A percentile compares a stretch with the other conserved stretches of the same genome.
phyloP scores from a whole-genome alignment of 2,329 filamentous ascomycete species.

The Fusarium sp. region DNA sequence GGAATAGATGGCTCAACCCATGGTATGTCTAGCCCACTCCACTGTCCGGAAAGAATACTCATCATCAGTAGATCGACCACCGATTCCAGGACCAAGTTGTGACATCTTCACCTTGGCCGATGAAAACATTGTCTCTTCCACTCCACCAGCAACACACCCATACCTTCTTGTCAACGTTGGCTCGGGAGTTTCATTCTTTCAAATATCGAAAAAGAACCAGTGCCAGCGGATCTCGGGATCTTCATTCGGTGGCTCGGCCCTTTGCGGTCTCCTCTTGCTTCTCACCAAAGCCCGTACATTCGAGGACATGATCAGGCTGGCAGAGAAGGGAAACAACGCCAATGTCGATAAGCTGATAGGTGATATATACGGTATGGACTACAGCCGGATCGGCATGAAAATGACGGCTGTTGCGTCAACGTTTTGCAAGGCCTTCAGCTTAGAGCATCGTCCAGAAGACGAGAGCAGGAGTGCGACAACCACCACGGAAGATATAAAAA shows the following conservation, averaged over 20 bases:
- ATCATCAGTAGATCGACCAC: slow-evolving; percentile 4
- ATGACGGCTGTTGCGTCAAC: slow-evolving; percentile 94
- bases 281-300: slow-evolving; percentile 92
- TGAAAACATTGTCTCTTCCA: slow-evolving; percentile 86
- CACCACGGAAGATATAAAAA: slow-evolving; percentile 55
- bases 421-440: slow-evolving; percentile 95
- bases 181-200: slow-evolving; percentile 95
- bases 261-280: slow-evolving; percentile 94
- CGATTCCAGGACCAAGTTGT: slow-evolving; percentile 45
- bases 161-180: slow-evolving; percentile 98
- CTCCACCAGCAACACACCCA: slow-evolving; percentile 83
- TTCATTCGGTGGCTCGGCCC: slow-evolving; percentile 90
- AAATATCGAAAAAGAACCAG: slow-evolving; percentile 86
- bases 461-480: slow-evolving; percentile 70
- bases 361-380: slow-evolving; percentile 96
- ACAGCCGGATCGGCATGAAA: slow-evolving; percentile 94
- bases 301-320: slow-evolving; percentile 94
- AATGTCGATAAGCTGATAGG: slow-evolving; percentile 96
- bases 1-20: slow-evolving; percentile 16
- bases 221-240: slow-evolving; percentile 94
- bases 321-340: slow-evolving; percentile 88
- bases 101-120: slow-evolving; percentile 98
- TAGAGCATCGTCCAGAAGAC: slow-evolving; percentile 84
- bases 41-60: fast-evolving
- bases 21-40: not conserved